Percentiles rank a stretch among this genome's conserved stretches.
phyloP scores from a whole-genome alignment of 2,329 filamentous ascomycete genomes.

The Colletotrichum tamarilloi region DNA sequence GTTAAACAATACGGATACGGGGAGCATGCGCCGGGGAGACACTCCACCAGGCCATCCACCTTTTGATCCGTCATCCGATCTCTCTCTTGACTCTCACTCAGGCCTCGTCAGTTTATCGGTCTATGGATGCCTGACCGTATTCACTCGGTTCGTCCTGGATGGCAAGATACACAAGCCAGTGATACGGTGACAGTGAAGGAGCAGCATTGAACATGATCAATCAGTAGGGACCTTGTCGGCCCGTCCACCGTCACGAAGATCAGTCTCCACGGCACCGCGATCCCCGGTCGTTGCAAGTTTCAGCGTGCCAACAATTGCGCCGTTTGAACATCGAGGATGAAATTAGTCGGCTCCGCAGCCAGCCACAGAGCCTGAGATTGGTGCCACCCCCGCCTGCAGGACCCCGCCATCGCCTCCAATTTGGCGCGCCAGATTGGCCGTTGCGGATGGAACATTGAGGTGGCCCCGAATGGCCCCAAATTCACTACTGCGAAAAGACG shows the following conservation, averaged over 20 bases:
- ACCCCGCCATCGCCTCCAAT: slow-evolving; percentile 32
- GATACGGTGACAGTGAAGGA: not conserved
- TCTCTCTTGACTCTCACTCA: not conserved
- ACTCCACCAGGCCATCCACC: not conserved
- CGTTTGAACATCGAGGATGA: slow-evolving; percentile 29
- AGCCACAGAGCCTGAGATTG: slow-evolving; percentile 31
- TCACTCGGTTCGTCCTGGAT: not conserved
- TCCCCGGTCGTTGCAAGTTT: slow-evolving; percentile 33
- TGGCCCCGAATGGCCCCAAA: slow-evolving; percentile 15
- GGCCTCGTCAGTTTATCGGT: not conserved
- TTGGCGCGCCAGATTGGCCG: slow-evolving; percentile 29
- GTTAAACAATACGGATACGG: not conserved
- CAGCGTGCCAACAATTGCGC: slow-evolving; percentile 16
- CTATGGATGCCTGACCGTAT: not conserved
- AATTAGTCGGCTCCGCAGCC: slow-evolving; percentile 35
- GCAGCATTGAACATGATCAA: not conserved
- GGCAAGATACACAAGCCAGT: too few species aligned
- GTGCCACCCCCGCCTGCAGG: slow-evolving; percentile 36
- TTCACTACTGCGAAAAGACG: not conserved
- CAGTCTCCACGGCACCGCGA: slow-evolving; percentile 33
- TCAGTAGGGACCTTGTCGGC: slow-evolving; percentile 16
- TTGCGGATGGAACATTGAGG: slow-evolving; percentile 4
- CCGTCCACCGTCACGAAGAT: slow-evolving; percentile 27
- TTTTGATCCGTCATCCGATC: slow-evolving; percentile 8
- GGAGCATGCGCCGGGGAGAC: not conserved